Evolutionary conservation across 768 basidiomycete genomes (phyloP), one percentile per base, ranked within the genome.

Genomic region (Leucosporidium yakuticum): DNA sequence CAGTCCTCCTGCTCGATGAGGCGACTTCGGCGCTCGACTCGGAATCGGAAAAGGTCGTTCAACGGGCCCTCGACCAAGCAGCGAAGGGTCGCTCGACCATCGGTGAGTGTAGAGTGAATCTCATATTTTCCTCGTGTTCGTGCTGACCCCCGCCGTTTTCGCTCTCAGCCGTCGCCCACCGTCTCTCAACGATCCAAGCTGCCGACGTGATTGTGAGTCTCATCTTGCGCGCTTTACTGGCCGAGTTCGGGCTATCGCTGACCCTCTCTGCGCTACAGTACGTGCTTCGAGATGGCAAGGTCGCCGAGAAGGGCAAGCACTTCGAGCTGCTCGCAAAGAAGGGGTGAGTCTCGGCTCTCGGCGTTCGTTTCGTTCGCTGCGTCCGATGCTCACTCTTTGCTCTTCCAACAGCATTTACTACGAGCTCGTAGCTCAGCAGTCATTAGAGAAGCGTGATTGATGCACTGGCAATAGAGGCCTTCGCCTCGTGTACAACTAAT

Each of bases 11-110:
- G 0, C 73, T 76, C 23, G 76, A 76, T 62, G 76, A 75, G 62
- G 74, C 69, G 0, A 73, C 75, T 3, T 91, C 90, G 53, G 91
- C 93, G 1, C 83, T 96, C 36, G 93, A 95, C 77, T 90, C 89
- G 14, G 87, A 86, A 74, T 91, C 89, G 27, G 94, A 96, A 79
- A 91, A 90, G 78, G 88, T 98, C 60, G 96, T 99, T 14, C 95
- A 98, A 76, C 88, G 85, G 8, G 96, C 96, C 5, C 83, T 98
- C 34, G 96, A 98, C 79, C 84, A 86, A 76, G 96, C 94, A 9
- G 87, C 92, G 4, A 89, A 86, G 80, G 94, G 93, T 50, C 85
- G 95, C 65, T 95, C 94, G 11, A 96, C 93, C 63, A 78, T 69
- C 62, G 75, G 94, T 23, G 36, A 8, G 39, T 15, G 2, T 31